Conservation (phyloP, 1,139 yeast genomes). For the Hemisphaericaspora subhashii region DNA sequence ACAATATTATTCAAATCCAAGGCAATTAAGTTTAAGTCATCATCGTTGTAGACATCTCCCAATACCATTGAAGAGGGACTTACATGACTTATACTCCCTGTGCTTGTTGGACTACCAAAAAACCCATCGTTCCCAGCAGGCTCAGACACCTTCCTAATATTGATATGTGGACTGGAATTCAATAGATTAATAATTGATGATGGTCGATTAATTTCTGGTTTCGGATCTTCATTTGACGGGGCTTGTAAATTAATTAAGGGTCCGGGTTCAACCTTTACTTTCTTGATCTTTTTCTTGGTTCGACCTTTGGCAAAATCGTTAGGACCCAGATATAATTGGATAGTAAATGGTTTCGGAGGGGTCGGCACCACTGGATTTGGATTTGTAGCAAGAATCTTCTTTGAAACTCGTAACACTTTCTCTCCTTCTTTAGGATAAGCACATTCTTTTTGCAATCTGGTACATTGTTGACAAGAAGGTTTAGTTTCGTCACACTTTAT, state of each 20-base stretch:
- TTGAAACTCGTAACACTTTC: conserved; percentile 19
- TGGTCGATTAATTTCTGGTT: not conserved
- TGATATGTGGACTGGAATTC: not conserved
- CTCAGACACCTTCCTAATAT: not conserved
- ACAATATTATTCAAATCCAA: conserved; percentile 35
- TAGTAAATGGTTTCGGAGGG: conserved; percentile 13
- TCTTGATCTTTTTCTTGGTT: conserved; percentile 8
- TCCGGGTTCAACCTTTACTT: conserved; percentile 1
- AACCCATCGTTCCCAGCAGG: not conserved
- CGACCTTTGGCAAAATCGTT: conserved; percentile 9
- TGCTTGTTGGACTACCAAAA: not conserved
- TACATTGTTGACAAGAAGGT: conserved; percentile 45
- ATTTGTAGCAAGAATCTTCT: conserved; percentile 7
- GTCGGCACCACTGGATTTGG: conserved; percentile 1
- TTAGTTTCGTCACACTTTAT: conserved; percentile 52
- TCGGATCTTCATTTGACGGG: conserved; percentile 15
- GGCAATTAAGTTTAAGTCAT: conserved; percentile 33
- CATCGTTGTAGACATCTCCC: conserved; percentile 18
- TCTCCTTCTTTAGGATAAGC: conserved; percentile 25
- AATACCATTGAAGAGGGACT: conserved; percentile 10
- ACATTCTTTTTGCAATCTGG: conserved; percentile 24
- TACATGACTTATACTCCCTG: not conserved
- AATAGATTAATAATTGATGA: conserved; percentile 2
- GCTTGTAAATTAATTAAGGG: conserved; percentile 1
- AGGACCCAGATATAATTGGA: conserved; percentile 17